A percentile compares a stretch with the other conserved stretches of the same genome.
phyloP scores from a whole-genome alignment of 345 rosid species.

The Euphorbia peplus region DNA sequence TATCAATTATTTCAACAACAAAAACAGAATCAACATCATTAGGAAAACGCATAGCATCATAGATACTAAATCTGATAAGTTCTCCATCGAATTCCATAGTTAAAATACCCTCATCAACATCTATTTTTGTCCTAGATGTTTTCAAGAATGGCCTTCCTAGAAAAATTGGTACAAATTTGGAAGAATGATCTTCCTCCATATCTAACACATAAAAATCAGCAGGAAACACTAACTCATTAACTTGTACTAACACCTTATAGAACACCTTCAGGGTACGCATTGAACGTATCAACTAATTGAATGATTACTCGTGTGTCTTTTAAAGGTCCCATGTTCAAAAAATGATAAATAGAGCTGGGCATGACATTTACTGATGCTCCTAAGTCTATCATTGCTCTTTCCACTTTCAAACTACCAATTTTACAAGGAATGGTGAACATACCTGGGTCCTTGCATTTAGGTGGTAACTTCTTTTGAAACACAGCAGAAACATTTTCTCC shows the following conservation, averaged over 20 bases:
- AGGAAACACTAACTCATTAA: no score
- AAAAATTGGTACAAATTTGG: background rate
- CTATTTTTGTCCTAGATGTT: background rate
- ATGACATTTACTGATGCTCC: background rate
- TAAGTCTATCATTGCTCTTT: background rate
- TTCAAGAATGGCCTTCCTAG: background rate
- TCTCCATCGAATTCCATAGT: slow-evolving; percentile 1
- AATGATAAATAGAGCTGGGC: background rate
- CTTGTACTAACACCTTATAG: no score
- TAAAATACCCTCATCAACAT: background rate
- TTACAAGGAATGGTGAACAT: background rate
- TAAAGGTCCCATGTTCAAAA: background rate
- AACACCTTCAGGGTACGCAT: no score
- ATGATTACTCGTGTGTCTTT: background rate
- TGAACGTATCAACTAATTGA: background rate
- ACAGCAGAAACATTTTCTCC: background rate
- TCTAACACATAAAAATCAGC: no score
- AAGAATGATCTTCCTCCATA: background rate
- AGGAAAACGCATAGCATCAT: background rate
- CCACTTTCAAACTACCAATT: background rate
- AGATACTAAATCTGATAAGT: background rate
- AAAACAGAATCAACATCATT: background rate
- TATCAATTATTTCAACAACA: background rate
- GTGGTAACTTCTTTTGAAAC: background rate
- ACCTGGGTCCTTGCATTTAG: background rate